These are phyloP conservation scores for Capsella bursapastoris DNA, from an alignment of 345 rosid genomes.

Conservation along the genomic window DNA sequence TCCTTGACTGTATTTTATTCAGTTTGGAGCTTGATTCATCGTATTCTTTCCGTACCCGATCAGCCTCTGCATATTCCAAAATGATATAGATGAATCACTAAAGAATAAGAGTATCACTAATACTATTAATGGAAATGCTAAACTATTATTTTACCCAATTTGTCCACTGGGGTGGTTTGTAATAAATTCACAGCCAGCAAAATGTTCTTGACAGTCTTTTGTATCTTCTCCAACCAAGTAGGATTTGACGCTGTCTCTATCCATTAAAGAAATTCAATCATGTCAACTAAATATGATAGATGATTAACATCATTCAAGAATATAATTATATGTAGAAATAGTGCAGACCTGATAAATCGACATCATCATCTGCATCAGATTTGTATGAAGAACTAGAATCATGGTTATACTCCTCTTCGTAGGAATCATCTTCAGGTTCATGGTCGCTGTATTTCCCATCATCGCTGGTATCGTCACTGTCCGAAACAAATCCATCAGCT, in stretches of 20 bases:
- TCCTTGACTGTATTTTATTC: slow-evolving; percentile 81
- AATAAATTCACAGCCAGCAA: slow-evolving; percentile 78
- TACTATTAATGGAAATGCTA: slow-evolving; percentile 6
- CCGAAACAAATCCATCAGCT: slow-evolving; percentile 71
- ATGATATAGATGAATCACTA: slow-evolving; percentile 26
- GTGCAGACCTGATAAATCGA: slow-evolving; percentile 64
- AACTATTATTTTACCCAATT: slow-evolving; percentile 57
- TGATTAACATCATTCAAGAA: slow-evolving; percentile 1
- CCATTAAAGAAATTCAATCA: slow-evolving; percentile 13
- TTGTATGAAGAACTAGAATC: slow-evolving; percentile 59
- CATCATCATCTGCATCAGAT: slow-evolving; percentile 59
- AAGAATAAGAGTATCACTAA: background rate
- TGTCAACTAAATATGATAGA: slow-evolving; percentile 24
- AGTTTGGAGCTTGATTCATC: slow-evolving; percentile 76
- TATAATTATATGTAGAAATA: slow-evolving; percentile 18
- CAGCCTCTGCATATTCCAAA: slow-evolving; percentile 67
- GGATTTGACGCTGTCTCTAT: slow-evolving; percentile 59
- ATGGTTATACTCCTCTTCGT: slow-evolving; percentile 57
- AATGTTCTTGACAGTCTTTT: slow-evolving; percentile 58
- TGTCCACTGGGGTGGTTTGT: slow-evolving; percentile 72
- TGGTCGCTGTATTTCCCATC: slow-evolving; percentile 58
- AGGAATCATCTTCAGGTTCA: slow-evolving; percentile 62
- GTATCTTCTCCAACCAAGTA: slow-evolving; percentile 90
- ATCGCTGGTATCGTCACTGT: slow-evolving; percentile 59
- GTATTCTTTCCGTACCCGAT: slow-evolving; percentile 77